These are phyloP conservation scores for Ganoderma meredithae DNA, from an alignment of 1,284 basidiomycete genomes.

Conservation along the genomic window DNA sequence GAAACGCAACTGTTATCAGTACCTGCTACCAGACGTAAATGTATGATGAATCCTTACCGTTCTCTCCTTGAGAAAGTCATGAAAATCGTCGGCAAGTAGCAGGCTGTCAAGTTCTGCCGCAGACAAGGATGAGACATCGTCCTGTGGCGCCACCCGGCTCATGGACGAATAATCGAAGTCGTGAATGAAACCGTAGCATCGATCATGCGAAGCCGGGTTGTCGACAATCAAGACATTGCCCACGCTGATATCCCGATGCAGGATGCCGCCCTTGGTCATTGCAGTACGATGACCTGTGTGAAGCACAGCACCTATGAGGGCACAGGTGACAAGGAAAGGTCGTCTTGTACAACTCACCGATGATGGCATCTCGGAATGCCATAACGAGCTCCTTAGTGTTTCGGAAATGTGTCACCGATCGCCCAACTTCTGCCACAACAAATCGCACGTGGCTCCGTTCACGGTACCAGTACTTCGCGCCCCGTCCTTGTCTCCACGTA, in stretches of 20 bases:
- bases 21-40: not conserved
- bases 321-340: no score
- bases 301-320: not conserved
- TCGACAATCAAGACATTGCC: constrained; percentile 17
- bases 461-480: not conserved
- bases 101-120: not conserved
- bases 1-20: not conserved
- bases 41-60: not conserved
- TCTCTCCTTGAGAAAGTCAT: not conserved
- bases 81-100: not conserved
- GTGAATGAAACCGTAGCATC: constrained; percentile 17
- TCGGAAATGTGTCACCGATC: constrained; percentile 18
- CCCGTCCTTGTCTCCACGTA: constrained; percentile 8
- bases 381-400: constrained; percentile 20
- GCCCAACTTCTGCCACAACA: constrained; percentile 24
- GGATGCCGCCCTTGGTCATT: not conserved
- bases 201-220: not conserved
- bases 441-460: constrained; percentile 32
- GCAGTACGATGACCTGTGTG: not conserved
- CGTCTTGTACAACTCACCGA: constrained; percentile 14
- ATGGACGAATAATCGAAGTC: constrained; percentile 21
- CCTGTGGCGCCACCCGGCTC: not conserved
- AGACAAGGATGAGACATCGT: not conserved
- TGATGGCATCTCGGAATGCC: constrained; percentile 25
- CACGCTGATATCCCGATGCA: constrained; percentile 21